These are phyloP conservation scores for Coemansia sp. DNA, from an alignment of 192 early-diverging fungal species.

Conservation along the genomic window DNA sequence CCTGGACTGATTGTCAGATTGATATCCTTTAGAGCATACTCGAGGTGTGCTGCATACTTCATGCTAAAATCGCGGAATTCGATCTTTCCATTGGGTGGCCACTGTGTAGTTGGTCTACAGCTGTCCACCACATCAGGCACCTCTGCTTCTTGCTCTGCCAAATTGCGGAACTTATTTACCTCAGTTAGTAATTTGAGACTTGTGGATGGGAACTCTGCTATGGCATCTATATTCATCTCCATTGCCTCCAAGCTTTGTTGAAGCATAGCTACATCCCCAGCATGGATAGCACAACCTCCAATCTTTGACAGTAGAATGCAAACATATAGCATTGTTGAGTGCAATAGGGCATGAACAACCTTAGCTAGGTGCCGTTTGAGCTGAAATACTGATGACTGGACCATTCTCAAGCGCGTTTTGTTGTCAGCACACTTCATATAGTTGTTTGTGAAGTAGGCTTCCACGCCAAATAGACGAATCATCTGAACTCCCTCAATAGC, in stretches of 20 bases:
- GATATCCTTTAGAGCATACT: slow-evolving; percentile 38
- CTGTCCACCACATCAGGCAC: slow-evolving; percentile 8
- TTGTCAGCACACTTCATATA: background rate
- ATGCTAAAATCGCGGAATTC: slow-evolving; percentile 36
- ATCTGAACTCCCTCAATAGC: background rate
- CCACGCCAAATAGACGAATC: background rate
- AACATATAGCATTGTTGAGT: background rate
- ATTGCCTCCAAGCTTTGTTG: background rate
- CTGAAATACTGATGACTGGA: background rate
- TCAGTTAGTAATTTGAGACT: background rate
- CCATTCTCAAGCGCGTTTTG: background rate
- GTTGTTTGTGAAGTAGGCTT: background rate
- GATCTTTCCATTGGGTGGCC: slow-evolving; percentile 26
- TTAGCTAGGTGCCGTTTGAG: background rate
- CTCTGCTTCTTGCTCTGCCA: slow-evolving; percentile 5
- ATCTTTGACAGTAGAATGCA: background rate
- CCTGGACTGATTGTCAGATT: slow-evolving; percentile 56
- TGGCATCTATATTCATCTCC: background rate
- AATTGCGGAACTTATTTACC: background rate
- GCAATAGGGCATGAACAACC: background rate
- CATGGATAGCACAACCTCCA: background rate
- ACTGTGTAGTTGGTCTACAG: slow-evolving; percentile 4
- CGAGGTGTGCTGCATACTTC: slow-evolving; percentile 17
- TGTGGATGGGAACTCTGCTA: background rate
- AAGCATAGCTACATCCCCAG: background rate